Percentiles rank a stretch among this genome's conserved stretches.
Conservation (phyloP, 192 early-diverging fungal genomes). For the Spizellomyces sp. region DNA sequence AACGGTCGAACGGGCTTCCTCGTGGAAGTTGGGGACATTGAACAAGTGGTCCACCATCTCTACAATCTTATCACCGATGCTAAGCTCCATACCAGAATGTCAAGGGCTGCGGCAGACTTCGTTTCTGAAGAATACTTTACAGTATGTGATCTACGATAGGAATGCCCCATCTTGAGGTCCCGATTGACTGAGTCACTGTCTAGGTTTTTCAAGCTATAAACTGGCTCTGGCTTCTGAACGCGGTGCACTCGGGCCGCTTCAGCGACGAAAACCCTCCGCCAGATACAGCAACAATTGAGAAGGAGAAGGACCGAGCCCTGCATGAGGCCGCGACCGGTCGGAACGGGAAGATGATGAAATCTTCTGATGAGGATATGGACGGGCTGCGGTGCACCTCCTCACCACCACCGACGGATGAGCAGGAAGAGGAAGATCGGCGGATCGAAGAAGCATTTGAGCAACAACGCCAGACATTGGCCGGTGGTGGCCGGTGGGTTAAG, state of each 20-base stretch:
- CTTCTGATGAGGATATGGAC: not conserved
- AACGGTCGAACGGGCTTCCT: conserved; percentile 71
- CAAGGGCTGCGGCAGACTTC: conserved; percentile 25
- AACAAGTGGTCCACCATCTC: conserved; percentile 63
- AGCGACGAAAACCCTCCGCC: not conserved
- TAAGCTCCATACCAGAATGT: conserved; percentile 51
- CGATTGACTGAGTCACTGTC: conserved; percentile 9
- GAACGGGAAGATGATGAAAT: not conserved
- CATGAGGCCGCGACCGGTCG: not conserved
- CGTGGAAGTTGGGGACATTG: conserved; percentile 61
- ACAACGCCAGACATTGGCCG: conserved; percentile 23
- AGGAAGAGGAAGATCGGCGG: not conserved
- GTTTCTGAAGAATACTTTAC: conserved; percentile 43
- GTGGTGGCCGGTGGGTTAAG: conserved; percentile 46
- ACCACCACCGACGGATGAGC: not conserved
- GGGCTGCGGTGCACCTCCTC: not conserved
- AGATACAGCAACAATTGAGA: not conserved
- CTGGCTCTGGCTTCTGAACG: conserved; percentile 72
- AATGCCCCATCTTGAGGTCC: not conserved
- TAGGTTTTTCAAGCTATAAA: conserved; percentile 72
- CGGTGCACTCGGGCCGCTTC: conserved; percentile 35
- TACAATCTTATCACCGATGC: conserved; percentile 59
- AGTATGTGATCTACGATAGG: conserved; percentile 55
- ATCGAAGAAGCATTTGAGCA: conserved; percentile 16
- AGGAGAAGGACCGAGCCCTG: not conserved